phyloP scores from a whole-genome alignment of 1,139 yeast species.

The Saccharomyces hybrid region DNA sequence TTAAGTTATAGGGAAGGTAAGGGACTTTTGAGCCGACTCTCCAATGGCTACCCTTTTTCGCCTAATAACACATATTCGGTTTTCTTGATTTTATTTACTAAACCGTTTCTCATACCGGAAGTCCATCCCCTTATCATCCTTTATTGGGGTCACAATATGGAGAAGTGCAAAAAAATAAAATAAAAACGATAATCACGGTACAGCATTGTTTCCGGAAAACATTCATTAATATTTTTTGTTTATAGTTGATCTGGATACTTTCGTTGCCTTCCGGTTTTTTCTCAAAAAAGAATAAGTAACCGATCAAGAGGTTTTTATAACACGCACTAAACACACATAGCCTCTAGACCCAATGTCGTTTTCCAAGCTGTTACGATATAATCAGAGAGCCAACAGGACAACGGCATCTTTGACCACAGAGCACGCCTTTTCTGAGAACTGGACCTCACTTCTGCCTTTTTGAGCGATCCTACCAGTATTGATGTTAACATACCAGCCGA shows the following conservation, averaged over 20 bases:
- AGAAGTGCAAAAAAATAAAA: not conserved
- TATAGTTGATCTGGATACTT: not conserved
- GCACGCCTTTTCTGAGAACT: not conserved
- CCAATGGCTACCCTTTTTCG: not conserved
- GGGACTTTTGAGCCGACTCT: not conserved
- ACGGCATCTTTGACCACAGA: not conserved
- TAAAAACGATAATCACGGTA: not conserved
- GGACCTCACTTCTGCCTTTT: not conserved
- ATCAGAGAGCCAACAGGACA: not conserved
- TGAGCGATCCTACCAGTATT: not conserved
- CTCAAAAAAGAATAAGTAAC: not conserved
- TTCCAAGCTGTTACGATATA: not conserved
- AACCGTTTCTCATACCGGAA: not conserved
- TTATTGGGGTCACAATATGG: not conserved
- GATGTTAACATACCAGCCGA: not conserved
- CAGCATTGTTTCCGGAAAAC: not conserved
- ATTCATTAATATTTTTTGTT: not conserved
- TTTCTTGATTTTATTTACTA: not conserved
- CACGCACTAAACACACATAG: not conserved
- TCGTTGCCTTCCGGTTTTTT: not conserved
- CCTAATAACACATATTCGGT: not conserved
- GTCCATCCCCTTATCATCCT: not conserved
- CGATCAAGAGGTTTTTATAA: not conserved
- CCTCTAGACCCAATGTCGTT: not conserved
- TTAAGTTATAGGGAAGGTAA: not conserved